Conservation (phyloP, 805 yeast species). For the Teunomyces atbi region DNA sequence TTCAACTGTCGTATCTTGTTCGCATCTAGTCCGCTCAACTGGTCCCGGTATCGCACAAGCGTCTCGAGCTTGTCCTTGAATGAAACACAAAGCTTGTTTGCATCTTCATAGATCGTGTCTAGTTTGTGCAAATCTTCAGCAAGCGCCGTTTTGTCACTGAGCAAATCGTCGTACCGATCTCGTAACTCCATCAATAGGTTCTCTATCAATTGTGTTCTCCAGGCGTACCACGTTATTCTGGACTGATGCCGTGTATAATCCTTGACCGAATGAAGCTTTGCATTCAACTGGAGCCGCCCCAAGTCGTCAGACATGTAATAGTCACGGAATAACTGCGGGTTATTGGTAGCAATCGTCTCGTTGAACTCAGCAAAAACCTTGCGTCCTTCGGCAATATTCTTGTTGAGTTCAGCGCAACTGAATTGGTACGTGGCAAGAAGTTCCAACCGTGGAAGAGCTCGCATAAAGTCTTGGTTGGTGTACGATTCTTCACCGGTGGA, state of each 20-base stretch:
- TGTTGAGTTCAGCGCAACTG: slow-evolving; percentile 52
- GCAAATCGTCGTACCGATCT: slow-evolving; percentile 17
- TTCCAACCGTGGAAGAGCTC: slow-evolving; percentile 41
- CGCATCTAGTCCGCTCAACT: slow-evolving; percentile 10
- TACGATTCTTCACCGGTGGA: slow-evolving; percentile 14
- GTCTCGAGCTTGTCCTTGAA: slow-evolving; percentile 16
- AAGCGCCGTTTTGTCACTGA: slow-evolving; percentile 17
- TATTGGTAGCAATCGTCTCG: slow-evolving; percentile 43
- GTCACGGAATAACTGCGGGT: slow-evolving; percentile 49
- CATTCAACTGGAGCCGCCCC: slow-evolving; percentile 41
- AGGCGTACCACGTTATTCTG: slow-evolving; percentile 56
- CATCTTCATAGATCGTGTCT: slow-evolving; percentile 10
- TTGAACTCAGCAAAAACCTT: slow-evolving; percentile 47
- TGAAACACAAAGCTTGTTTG: slow-evolving; percentile 8
- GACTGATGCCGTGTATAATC: slow-evolving; percentile 53
- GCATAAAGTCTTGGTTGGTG: slow-evolving; percentile 33
- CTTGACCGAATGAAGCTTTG: slow-evolving; percentile 50
- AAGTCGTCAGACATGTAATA: slow-evolving; percentile 41
- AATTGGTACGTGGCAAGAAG: slow-evolving; percentile 50
- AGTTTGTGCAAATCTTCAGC: slow-evolving; percentile 12
- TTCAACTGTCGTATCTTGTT: slow-evolving; percentile 14
- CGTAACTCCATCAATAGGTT: slow-evolving; percentile 40
- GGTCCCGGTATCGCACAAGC: slow-evolving; percentile 10
- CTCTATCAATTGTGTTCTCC: slow-evolving; percentile 54
- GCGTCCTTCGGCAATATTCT: slow-evolving; percentile 50